Percentiles rank a stretch among this genome's conserved stretches.
Evolutionary conservation across 2,329 filamentous ascomycete genomes (phyloP).

Genomic region (Cercospora zeina): DNA sequence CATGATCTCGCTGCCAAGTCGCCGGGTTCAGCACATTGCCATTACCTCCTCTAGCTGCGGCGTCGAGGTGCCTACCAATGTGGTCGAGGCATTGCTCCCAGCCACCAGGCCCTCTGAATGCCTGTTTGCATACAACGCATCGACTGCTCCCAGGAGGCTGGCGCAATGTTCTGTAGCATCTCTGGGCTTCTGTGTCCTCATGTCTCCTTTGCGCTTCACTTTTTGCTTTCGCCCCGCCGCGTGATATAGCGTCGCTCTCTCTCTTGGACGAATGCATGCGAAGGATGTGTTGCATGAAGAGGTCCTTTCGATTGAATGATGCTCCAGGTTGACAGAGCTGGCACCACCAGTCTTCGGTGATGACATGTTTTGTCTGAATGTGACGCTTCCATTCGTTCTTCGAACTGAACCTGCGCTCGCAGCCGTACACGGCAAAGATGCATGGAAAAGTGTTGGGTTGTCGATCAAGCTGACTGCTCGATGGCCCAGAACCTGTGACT

Average conservation of each 20-base stretch:
- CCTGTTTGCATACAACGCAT: slow-evolving; percentile 66
- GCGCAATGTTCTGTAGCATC: slow-evolving; percentile 63
- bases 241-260: slow-evolving; percentile 72
- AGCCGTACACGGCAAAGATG: slow-evolving; percentile 76
- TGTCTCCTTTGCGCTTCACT: slow-evolving; percentile 25
- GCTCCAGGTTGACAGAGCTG: too few relatives aligned
- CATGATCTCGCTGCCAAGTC: slow-evolving; percentile 42
- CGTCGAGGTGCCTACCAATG: slow-evolving; percentile 77
- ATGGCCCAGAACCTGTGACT: slow-evolving; percentile 71
- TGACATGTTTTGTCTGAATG: slow-evolving; percentile 75
- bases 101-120: slow-evolving; percentile 62
- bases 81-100: slow-evolving; percentile 91
- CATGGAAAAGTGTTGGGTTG: slow-evolving; percentile 62
- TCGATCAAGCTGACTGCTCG: slow-evolving; percentile 30
- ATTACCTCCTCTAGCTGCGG: slow-evolving; percentile 42
- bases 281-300: slow-evolving; percentile 83
- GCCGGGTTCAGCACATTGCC: slow-evolving; percentile 33
- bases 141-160: slow-evolving; percentile 59
- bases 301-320: slow-evolving; percentile 86
- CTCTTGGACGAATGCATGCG: slow-evolving; percentile 69
- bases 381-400: slow-evolving; percentile 99
- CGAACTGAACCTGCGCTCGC: slow-evolving; percentile 67
- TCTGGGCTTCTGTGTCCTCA: slow-evolving; percentile 56
- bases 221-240: slow-evolving; percentile 60
- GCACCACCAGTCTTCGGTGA: slow-evolving; percentile 74